phyloP scores from a whole-genome alignment of 305 asterid genomes.

The Fraxinus floribunda region DNA sequence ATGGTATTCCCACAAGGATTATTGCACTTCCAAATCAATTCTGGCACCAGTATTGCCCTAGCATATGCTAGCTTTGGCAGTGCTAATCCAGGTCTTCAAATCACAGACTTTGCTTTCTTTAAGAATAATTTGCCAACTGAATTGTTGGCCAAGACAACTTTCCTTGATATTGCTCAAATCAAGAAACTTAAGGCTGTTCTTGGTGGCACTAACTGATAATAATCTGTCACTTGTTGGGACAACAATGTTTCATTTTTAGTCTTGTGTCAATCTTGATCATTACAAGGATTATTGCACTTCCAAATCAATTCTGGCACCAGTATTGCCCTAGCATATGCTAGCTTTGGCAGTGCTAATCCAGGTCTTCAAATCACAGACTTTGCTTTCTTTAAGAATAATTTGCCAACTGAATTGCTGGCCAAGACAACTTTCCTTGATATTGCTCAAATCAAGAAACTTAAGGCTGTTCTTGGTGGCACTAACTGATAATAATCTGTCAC shows the following conservation, averaged over 20 bases:
- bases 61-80: conserved; percentile 58
- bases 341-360: conserved; percentile 43
- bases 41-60: conserved; percentile 44
- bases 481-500: not conserved
- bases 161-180: conserved; percentile 38
- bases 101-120: conserved; percentile 36
- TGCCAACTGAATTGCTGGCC: conserved; percentile 34
- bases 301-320: conserved; percentile 61
- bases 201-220: conserved; percentile 31
- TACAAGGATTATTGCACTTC: conserved; percentile 66
- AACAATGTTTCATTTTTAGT: not conserved
- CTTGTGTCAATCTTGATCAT: not conserved
- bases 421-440: conserved; percentile 44
- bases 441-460: conserved; percentile 38
- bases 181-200: conserved; percentile 43
- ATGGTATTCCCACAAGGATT: conserved; percentile 78
- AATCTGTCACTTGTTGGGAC: not conserved
- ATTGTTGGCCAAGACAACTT: conserved; percentile 39
- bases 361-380: conserved; percentile 21
- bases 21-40: conserved; percentile 69
- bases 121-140: conserved; percentile 31
- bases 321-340: conserved; percentile 43
- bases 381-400: conserved; percentile 36
- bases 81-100: not conserved
- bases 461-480: conserved; percentile 42